Base-by-base conservation (phyloP, 1,284 basidiomycete genomes). In the Rhodotorula sp. region DNA sequence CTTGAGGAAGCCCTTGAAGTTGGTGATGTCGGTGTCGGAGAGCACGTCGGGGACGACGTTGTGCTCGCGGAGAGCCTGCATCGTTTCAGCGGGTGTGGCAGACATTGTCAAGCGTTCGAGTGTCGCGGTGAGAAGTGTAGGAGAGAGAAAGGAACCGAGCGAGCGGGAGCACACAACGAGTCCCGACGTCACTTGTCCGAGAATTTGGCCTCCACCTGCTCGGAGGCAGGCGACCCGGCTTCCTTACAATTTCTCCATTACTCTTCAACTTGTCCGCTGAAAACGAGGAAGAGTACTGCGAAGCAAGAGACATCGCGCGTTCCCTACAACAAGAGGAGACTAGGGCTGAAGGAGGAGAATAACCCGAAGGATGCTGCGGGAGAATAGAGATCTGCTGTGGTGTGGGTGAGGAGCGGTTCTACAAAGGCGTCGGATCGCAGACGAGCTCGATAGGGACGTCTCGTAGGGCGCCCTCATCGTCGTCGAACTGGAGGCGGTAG, bases 401-500 rank as follows among this genome's bases (percentile, higher is more conserved):
- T 49, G 20, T 7, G 48, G 24, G 20, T 7, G 48, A 7, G 24
- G 48, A 49, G 10, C 11, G 32, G 11, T 24, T 9, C n/a, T 48
- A 53, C n/a, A 65, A 32, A 27, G 61, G 62, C 10, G 61, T 46
- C 24, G 56, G 39, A 30, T 76, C 75, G 47, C 72, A 70, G 29
- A 76, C 73, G 32, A 72, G 61, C 47, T 76, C 75, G 30, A 70
- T 34, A 17, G 70, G 65, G 24, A 75, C 67, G 24, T 69, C 62
- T 19, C 71, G 65, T 1, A 73, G 59, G 8, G 48, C 64, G 27
- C 74, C 73, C 24, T 71, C 73, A 64, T 78, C 78, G 63, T 79
- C 77, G 27, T 79, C 77, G 48, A 79, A 79, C 9, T 59, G 68
- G 58, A 79, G 65, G 57, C 74, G 73, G 63, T 79, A 79, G 15